Conservation (phyloP, 352 stramenopile species). For the Phytophthora idaei region DNA sequence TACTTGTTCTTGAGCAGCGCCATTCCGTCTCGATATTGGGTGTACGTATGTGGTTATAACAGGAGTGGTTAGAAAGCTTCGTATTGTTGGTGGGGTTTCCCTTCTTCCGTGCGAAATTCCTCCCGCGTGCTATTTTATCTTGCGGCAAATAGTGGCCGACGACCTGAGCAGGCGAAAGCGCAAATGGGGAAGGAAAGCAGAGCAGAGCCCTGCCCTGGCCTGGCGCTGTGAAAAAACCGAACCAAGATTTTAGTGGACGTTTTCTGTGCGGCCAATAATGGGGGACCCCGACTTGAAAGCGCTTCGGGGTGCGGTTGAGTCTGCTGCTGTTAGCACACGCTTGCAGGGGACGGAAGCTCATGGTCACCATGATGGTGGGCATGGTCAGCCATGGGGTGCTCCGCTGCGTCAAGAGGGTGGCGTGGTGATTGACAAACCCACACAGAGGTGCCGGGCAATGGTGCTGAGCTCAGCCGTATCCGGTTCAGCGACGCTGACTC, state of each 20-base stretch:
- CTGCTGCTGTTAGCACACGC: conserved; percentile 16
- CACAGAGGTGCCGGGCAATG: no score
- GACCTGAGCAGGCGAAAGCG: conserved; percentile 20
- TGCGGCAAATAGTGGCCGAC: conserved; percentile 1
- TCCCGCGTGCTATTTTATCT: conserved; percentile 15
- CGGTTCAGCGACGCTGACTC: conserved; percentile 10
- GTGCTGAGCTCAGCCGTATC: neutral
- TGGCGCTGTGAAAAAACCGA: conserved; percentile 19
- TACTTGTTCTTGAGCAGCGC: conserved; percentile 82
- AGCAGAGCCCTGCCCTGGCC: conserved; percentile 4
- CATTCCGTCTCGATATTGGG: conserved; percentile 12
- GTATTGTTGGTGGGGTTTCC: conserved; percentile 1
- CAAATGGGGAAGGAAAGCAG: conserved; percentile 27
- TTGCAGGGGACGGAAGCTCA: neutral
- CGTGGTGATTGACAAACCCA: neutral
- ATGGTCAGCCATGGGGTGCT: neutral
- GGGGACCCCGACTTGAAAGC: neutral
- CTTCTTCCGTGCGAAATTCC: neutral
- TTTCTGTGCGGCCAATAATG: conserved; percentile 16
- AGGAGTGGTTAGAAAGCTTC: neutral
- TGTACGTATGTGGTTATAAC: neutral
- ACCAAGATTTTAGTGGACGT: conserved; percentile 30
- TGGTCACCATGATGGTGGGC: neutral
- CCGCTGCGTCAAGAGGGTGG: no score
- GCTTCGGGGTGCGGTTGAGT: conserved; percentile 19